Base-by-base conservation (phyloP, 768 basidiomycete genomes). In the Leccinum disarticulatum region DNA sequence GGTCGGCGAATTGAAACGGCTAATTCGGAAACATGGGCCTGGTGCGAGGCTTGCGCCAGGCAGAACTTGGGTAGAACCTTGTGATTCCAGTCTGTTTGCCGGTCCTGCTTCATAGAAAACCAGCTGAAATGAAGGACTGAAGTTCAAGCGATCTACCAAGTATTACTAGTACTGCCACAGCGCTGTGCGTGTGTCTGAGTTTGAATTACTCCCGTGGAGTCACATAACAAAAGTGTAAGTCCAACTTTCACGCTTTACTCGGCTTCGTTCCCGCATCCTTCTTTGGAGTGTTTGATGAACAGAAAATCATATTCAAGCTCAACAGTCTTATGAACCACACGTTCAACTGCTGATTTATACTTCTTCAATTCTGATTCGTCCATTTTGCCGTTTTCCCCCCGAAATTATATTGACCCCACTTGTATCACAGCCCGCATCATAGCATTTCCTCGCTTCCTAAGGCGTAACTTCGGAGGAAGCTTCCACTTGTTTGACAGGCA, bases 311-410 rank as follows among this genome's bases (percentile, higher is more conserved):
- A 76, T 76, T 77, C 78, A 78, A 80, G 76, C 77, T 79, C 77
- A 79, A 79, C 77, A 79, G 76, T 79, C 77, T 73, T 67, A 79
- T 77, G 77, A 73, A 68, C 70, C 10, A 48, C 19, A 31, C 4
- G 67, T 76, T 76, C 77, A 77, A 51, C 60, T 79, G 77, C 76
- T 76, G 77, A 79, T 60, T 61, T 60, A 30, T 59, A 66, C 69
- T 66, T 73, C 79, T 79, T 76, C 77, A 79, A 78, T 79, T 74
- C 78, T 79, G 78, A 79, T 54, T 33, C 31, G n/a, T 61, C 47
- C 9, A 31, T 41, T 55, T 25, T 47, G 10, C 43, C 30, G 7
- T 2, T 33, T 2, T 43, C n/a, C 54, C n/a, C 43, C 31, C 31
- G 31, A 31, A 10, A 31, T 31, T 46, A 27, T 31, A 31, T 19